Evolutionary conservation across 148 eudicot genomes (phyloP).

Genomic region (Heliamphora exappendiculata): DNA sequence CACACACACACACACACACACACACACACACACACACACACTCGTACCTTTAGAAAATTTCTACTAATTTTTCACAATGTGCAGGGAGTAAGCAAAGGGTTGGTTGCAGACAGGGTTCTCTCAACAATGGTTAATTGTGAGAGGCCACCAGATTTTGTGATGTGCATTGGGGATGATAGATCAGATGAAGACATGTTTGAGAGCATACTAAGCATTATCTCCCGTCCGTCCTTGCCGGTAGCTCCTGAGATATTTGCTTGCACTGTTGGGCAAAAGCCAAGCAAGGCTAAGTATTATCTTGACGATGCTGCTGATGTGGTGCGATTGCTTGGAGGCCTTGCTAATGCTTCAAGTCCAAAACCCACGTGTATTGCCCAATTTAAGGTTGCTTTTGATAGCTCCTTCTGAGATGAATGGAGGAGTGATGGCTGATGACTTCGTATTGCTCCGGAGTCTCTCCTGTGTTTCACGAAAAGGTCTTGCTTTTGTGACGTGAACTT

Average conservation of each 20-base stretch:
- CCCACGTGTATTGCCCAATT: constrained; percentile 37
- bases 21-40: neutral
- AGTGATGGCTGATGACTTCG: neutral
- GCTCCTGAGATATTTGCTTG: constrained; percentile 64
- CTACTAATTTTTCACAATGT: constrained; percentile 2
- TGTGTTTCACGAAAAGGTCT: neutral
- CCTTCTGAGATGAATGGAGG: constrained; percentile 4
- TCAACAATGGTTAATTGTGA: constrained; percentile 33
- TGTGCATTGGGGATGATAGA: constrained; percentile 79
- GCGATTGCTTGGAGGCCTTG: constrained; percentile 44
- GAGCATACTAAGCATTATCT: constrained; percentile 42
- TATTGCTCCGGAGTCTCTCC: neutral
- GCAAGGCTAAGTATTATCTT: constrained; percentile 83
- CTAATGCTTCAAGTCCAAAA: constrained; percentile 44
- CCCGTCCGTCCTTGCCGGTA: constrained; percentile 25
- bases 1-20: neutral
- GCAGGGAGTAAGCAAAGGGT: constrained; percentile 79
- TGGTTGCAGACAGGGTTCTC: constrained; percentile 59
- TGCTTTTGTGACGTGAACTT: neutral
- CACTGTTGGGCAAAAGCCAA: constrained; percentile 85
- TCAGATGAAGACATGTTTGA: constrained; percentile 94
- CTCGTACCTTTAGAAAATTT: neutral
- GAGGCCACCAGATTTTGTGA: constrained; percentile 55
- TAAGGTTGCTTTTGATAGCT: constrained; percentile 53
- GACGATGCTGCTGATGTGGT: constrained; percentile 58